Percentiles rank a stretch among this genome's conserved stretches.
phyloP scores from a whole-genome alignment of 225 moss, liverwort and hornwort species.

The Polytrichum formosum region DNA sequence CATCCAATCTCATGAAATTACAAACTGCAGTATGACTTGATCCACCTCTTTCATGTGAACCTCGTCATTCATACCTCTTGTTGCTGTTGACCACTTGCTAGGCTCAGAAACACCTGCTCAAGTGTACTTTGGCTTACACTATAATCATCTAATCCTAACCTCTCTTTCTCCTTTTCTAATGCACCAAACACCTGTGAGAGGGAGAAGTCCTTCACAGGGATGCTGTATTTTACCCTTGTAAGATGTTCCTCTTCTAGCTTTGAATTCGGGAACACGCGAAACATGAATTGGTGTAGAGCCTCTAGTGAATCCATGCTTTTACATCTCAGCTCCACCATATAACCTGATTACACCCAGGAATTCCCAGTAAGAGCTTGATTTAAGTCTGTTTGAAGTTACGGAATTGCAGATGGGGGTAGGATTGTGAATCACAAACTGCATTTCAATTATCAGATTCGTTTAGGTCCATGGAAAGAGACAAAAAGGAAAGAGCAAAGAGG shows the following conservation, averaged over 20 bases:
- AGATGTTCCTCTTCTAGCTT: conserved; percentile 73
- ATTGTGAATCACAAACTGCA: too few species aligned
- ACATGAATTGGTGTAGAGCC: conserved; percentile 62
- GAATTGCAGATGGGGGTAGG: too few species aligned
- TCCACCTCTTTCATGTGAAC: too few species aligned
- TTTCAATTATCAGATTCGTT: too few species aligned
- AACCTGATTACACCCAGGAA: conserved; percentile 44
- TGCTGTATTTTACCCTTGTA: conserved; percentile 72
- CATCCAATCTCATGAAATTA: too few species aligned
- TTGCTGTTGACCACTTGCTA: conserved; percentile 61
- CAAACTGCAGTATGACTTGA: too few species aligned
- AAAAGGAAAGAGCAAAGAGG: too few species aligned
- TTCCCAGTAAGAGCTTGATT: too few species aligned
- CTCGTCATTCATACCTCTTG: conserved; percentile 17
- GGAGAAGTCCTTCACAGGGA: conserved; percentile 68
- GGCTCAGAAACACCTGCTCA: conserved; percentile 90
- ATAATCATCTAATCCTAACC: conserved; percentile 77
- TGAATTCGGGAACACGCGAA: conserved; percentile 54
- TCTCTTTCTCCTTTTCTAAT: conserved; percentile 69
- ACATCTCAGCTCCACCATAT: conserved; percentile 85
- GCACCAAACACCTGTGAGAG: conserved; percentile 74
- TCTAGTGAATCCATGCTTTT: conserved; percentile 27
- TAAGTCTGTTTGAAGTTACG: too few species aligned
- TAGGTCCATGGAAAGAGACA: too few species aligned
- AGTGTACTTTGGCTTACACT: conserved; percentile 90